phyloP scores from a whole-genome alignment of 805 yeast genomes.

The Monosporozyma servazzii region DNA sequence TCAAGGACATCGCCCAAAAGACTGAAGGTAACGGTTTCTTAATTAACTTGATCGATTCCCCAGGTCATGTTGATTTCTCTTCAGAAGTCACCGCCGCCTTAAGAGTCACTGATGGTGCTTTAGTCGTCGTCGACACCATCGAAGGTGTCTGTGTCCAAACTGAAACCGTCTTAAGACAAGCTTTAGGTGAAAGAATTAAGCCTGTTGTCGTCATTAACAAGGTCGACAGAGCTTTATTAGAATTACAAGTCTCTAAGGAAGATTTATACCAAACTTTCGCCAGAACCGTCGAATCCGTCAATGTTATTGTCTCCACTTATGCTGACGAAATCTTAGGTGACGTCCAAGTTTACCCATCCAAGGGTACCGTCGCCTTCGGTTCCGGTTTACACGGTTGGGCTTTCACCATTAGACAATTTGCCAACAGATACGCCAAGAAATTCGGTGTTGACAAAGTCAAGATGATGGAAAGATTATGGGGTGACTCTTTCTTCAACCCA shows the following conservation, averaged over 20 bases:
- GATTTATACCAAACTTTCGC: conserved; percentile 96
- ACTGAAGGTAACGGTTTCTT: conserved; percentile 89
- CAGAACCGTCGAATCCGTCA: conserved; percentile 98
- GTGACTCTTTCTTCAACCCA: conserved; percentile 99
- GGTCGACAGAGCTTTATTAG: conserved; percentile 98
- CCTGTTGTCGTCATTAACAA: conserved; percentile 98
- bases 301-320: conserved; percentile 95
- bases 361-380: conserved; percentile 99
- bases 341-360: conserved; percentile 96
- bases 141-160: conserved; percentile 99
- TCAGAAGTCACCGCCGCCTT: conserved; percentile 99
- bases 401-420: conserved; percentile 98
- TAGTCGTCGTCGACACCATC: conserved; percentile 97
- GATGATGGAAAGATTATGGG: conserved; percentile 99
- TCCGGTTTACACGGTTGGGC: conserved; percentile 99
- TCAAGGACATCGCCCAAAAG: conserved; percentile 79
- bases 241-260: conserved; percentile 97
- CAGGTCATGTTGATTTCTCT: conserved; percentile 99
- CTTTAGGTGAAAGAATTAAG: conserved; percentile 98
- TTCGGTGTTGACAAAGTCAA: conserved; percentile 96
- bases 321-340: conserved; percentile 87
- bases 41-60: conserved; percentile 97
- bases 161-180: conserved; percentile 98
- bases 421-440: conserved; percentile 95
- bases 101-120: conserved; percentile 99